These are phyloP conservation scores for Fusarium graminum DNA, from an alignment of 2,329 filamentous ascomycete genomes.

Conservation along the genomic window DNA sequence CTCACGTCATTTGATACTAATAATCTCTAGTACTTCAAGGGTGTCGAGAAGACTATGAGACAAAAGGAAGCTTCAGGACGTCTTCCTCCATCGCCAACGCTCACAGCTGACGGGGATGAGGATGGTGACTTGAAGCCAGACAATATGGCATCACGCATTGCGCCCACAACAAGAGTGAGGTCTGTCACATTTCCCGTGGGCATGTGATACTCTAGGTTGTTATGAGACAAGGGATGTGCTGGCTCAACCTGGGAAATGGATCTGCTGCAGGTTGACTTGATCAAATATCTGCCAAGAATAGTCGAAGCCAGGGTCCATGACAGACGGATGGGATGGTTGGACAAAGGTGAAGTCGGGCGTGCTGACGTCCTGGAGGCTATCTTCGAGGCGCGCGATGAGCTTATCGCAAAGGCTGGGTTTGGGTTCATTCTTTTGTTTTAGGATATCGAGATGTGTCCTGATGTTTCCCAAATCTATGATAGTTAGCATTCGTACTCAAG, in stretches of 20 bases:
- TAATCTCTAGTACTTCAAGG: background rate
- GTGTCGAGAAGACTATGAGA: conserved; percentile 15
- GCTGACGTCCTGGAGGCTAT: conserved; percentile 23
- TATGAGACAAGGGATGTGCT: background rate
- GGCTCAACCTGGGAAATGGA: conserved; percentile 13
- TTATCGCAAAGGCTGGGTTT: conserved; percentile 28
- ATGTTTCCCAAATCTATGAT: conserved; percentile 21
- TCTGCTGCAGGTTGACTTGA: conserved; percentile 25
- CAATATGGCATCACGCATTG: conserved; percentile 23
- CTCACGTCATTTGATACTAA: background rate
- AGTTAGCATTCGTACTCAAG: background rate
- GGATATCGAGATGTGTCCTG: conserved; percentile 16
- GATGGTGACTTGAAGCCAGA: conserved; percentile 23
- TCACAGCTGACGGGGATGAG: background rate
- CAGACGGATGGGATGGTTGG: conserved; percentile 10
- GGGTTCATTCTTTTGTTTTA: conserved; percentile 14
- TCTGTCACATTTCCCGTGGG: conserved; percentile 12
- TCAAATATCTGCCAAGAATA: conserved; percentile 26
- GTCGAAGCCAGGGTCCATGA: conserved; percentile 19
- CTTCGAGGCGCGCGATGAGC: conserved; percentile 5
- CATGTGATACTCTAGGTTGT: background rate
- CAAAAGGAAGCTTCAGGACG: background rate
- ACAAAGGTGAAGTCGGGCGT: conserved; percentile 16
- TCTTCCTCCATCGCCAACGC: conserved; percentile 9
- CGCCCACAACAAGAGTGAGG: background rate